These are phyloP conservation scores for Saksenaea vasiformis DNA, from an alignment of 371 early-diverging fungal species.

Conservation along the genomic window DNA sequence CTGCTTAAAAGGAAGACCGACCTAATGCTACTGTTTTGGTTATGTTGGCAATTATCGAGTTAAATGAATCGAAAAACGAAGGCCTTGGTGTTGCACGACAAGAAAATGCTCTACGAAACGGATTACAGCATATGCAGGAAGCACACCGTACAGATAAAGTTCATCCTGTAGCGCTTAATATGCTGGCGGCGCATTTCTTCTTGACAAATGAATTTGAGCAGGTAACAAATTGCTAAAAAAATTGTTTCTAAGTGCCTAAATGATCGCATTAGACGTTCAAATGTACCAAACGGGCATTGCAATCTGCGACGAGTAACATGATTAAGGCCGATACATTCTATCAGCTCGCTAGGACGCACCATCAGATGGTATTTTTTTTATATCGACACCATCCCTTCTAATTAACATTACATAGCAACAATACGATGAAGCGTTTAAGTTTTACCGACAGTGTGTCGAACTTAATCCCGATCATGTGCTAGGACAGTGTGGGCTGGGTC, in stretches of 20 bases:
- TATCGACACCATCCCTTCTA: not conserved
- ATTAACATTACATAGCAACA: conserved; percentile 34
- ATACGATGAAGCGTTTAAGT: conserved; percentile 70
- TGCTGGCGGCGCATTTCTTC: conserved; percentile 62
- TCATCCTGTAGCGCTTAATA: conserved; percentile 54
- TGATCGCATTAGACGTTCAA: conserved; percentile 32
- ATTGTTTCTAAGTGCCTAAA: not conserved
- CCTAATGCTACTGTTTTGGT: conserved; percentile 67
- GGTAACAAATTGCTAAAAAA: conserved; percentile 12
- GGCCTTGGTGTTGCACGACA: conserved; percentile 33
- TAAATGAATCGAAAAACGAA: conserved; percentile 67
- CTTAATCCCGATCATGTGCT: conserved; percentile 67
- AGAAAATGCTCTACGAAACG: conserved; percentile 37
- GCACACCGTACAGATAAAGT: conserved; percentile 50
- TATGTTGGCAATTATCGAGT: conserved; percentile 75
- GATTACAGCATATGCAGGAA: conserved; percentile 51
- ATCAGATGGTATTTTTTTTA: conserved; percentile 38
- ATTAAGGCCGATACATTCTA: conserved; percentile 65
- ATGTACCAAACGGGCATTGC: conserved; percentile 50
- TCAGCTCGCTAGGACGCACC: conserved; percentile 61
- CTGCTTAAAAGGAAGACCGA: conserved; percentile 15
- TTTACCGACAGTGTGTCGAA: conserved; percentile 69
- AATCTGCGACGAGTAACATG: conserved; percentile 46
- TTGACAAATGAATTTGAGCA: conserved; percentile 52
- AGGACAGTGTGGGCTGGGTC: conserved; percentile 81